These are phyloP conservation scores for Lactarius tabidus DNA, from an alignment of 768 basidiomycete species.

Conservation along the genomic window DNA sequence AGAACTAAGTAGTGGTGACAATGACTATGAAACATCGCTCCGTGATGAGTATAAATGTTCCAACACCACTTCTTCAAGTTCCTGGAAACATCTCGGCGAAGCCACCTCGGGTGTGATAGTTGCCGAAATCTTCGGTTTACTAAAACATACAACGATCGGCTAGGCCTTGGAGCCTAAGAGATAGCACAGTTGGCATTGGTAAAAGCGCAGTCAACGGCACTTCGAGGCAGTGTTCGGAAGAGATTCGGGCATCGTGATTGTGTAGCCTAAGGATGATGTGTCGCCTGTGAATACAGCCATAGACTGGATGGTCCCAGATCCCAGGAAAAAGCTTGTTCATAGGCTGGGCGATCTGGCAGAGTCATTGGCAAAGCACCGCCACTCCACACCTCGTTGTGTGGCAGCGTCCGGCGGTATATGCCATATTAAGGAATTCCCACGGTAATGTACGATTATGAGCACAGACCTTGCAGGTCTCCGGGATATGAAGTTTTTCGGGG, in stretches of 20 bases:
- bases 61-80: constrained; percentile 8
- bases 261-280: neutral
- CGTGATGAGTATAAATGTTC: constrained; percentile 12
- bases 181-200: neutral
- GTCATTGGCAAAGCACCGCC: neutral
- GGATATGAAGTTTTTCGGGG: constrained; percentile 12
- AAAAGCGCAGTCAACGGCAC: constrained; percentile 11
- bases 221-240: constrained; percentile 16
- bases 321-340: neutral
- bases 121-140: constrained; percentile 6
- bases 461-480: neutral
- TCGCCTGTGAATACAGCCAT: neutral
- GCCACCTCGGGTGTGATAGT: constrained; percentile 16
- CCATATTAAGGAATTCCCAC: constrained; percentile 3
- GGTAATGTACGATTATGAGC: neutral
- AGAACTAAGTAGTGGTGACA: neutral
- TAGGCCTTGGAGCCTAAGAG: constrained; percentile 10
- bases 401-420: constrained; percentile 6
- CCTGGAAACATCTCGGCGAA: constrained; percentile 12
- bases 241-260: neutral
- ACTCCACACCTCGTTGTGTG: neutral
- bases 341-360: neutral
- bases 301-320: constrained; percentile 14
- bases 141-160: constrained; percentile 6
- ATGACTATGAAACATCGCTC: constrained; percentile 6